Evolutionary conservation across 1,139 yeast species (phyloP).

Genomic region (Tardiomyces digboiensis): DNA sequence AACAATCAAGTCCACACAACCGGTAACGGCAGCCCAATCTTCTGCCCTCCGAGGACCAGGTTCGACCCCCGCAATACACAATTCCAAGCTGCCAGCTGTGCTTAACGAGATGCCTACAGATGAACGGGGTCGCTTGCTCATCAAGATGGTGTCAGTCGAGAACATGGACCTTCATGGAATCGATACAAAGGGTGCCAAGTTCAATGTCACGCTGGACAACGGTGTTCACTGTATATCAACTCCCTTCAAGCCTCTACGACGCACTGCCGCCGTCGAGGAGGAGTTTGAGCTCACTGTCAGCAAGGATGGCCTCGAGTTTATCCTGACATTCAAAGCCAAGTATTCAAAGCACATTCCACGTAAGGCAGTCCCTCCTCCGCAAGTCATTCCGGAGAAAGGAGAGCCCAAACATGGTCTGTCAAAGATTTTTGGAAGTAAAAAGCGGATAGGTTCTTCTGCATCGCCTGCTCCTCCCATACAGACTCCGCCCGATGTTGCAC

Average conservation of each 20-base stretch:
- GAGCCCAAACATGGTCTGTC: neutral
- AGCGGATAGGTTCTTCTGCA: neutral
- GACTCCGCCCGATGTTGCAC: neutral
- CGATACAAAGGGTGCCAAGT: constrained; percentile 35
- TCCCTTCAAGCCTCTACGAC: constrained; percentile 42
- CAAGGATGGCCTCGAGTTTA: constrained; percentile 44
- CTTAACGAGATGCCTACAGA: constrained; percentile 20
- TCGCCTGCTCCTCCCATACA: neutral
- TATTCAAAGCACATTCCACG: constrained; percentile 6
- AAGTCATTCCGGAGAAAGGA: neutral
- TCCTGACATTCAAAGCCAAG: constrained; percentile 56
- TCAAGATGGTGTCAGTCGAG: constrained; percentile 52
- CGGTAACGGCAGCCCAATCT: neutral
- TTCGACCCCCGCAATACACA: neutral
- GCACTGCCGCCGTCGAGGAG: constrained; percentile 41
- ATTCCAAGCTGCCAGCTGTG: neutral
- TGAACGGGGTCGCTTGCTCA: constrained; percentile 69
- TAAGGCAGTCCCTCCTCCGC: constrained; percentile 2
- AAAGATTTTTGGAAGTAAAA: neutral
- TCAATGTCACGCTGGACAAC: constrained; percentile 70
- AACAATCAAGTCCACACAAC: neutral
- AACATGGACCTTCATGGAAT: constrained; percentile 39
- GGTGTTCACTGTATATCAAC: constrained; percentile 83
- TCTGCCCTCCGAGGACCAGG: neutral
- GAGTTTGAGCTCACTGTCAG: constrained; percentile 78